Evolutionary conservation across 139 green algal genomes (phyloP), one percentile per base, ranked within the genome.

Genomic region (Chlamydomonas sp.): DNA sequence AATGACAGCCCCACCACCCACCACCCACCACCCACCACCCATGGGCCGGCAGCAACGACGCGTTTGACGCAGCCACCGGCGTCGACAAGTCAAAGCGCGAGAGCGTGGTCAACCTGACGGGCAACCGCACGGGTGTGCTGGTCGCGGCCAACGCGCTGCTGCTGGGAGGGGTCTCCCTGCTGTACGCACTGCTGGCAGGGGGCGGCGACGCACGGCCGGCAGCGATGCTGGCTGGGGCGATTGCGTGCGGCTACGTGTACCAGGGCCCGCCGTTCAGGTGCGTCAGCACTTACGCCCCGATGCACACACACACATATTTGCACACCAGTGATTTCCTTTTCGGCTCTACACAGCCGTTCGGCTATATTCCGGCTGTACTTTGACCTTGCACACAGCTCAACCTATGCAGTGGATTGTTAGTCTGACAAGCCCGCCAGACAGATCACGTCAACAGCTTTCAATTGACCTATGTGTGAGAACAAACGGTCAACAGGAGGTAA

Each of bases 241-340:
- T 98, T 20, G 79, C 68, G 3, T 91, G 87, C 67, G 94, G 94
- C 30, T 97, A 98, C 68, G 62, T 98, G 5, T 99, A 98, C 78
- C 95, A 98, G 74, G 94, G 92, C 2, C 95, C 95, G 8, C 95
- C 95, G 2, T 99, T 99, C 82, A 84, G 93, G 81, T 89, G 39
- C 28, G 78, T n/a, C n/a, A n/a, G n/a, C 13, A 24, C 6, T 29
- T 54, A 20, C 43, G n/a, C n/a, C n/a, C n/a, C n/a, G n/a, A n/a
- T n/a, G n/a, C n/a, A n/a, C n/a, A n/a, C n/a, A n/a, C n/a, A n/a
- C n/a, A n/a, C n/a, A n/a, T n/a, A n/a, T n/a, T n/a, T n/a, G n/a
- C n/a, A n/a, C n/a, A n/a, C n/a, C n/a, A n/a, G n/a, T n/a, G n/a
- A n/a, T n/a, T n/a, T n/a, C n/a, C n/a, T n/a, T n/a, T n/a, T n/a